Conservation (phyloP, 257 asterid species). For the Ophiorrhiza pumila region DNA sequence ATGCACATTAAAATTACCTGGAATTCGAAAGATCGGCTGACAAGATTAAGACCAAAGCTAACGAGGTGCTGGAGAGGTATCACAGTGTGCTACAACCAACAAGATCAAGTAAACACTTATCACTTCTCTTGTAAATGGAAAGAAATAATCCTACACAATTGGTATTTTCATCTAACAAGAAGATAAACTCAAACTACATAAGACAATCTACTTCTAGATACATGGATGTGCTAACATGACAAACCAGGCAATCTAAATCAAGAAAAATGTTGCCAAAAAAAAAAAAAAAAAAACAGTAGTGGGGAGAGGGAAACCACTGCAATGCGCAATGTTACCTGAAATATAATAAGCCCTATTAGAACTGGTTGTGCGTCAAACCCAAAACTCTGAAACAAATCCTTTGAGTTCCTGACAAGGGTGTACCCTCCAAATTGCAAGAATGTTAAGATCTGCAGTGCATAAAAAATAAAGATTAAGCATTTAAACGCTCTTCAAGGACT, state of each 20-base stretch:
- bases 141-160: not conserved
- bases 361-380: slow-evolving; percentile 98
- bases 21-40: slow-evolving; percentile 92
- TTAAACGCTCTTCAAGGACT: no score
- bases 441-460: slow-evolving; percentile 66
- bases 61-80: slow-evolving; percentile 91
- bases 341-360: slow-evolving; percentile 90
- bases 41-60: slow-evolving; percentile 82
- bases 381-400: slow-evolving; percentile 88
- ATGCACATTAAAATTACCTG: slow-evolving; percentile 53
- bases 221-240: no score
- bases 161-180: not conserved
- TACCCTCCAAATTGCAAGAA: slow-evolving; percentile 94
- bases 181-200: slow-evolving; percentile 1
- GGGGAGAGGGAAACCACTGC: not conserved
- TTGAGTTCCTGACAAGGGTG: slow-evolving; percentile 92
- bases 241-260: no score
- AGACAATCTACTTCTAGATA: no score
- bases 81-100: slow-evolving; percentile 81
- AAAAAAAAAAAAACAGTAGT: no score
- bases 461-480: not conserved
- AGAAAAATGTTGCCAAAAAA: no score
- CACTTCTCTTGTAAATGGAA: slow-evolving; percentile 8
- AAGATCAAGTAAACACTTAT: slow-evolving; percentile 8
- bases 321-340: slow-evolving; percentile 62